These are phyloP conservation scores for Xylaria digitata DNA, from an alignment of 2,329 filamentous ascomycete species.

Conservation along the genomic window DNA sequence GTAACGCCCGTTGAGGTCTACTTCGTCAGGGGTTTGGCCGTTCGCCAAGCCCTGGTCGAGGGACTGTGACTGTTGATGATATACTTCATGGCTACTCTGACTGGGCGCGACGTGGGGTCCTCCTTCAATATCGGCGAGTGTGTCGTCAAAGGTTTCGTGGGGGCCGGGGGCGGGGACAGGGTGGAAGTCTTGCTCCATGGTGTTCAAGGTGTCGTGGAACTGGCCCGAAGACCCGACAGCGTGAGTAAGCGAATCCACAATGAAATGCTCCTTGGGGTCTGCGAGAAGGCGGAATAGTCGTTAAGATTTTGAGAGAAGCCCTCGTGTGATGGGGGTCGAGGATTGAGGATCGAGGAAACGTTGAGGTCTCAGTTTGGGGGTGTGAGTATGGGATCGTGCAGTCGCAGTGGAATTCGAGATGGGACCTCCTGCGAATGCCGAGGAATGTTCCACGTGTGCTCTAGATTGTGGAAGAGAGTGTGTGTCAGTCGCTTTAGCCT, in stretches of 20 bases:
- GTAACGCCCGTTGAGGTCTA: conserved; percentile 58
- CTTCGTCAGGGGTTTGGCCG: conserved; percentile 48
- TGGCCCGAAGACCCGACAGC: conserved; percentile 63
- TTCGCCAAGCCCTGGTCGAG: conserved; percentile 61
- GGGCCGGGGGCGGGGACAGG: conserved; percentile 32
- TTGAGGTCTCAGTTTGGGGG: conserved; percentile 41
- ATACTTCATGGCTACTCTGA: conserved; percentile 46
- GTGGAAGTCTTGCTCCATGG: conserved; percentile 60
- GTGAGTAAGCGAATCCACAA: conserved; percentile 64
- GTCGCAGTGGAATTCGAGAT: conserved; percentile 39
- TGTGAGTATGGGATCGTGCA: conserved; percentile 39
- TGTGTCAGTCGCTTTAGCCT: conserved; percentile 37
- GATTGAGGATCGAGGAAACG: conserved; percentile 24
- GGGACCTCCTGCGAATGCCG: conserved; percentile 34
- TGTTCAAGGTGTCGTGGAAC: conserved; percentile 64
- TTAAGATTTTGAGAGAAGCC: conserved; percentile 20
- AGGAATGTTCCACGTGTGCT: conserved; percentile 42
- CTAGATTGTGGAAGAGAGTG: conserved; percentile 27
- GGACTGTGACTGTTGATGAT: conserved; percentile 61
- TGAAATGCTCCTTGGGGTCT: conserved; percentile 27
- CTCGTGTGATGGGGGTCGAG: conserved; percentile 32
- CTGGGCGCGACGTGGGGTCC: conserved; percentile 54
- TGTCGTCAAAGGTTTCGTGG: conserved; percentile 60
- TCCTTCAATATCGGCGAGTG: conserved; percentile 62
- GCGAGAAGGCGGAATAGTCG: conserved; percentile 21